A percentile compares a stretch with the other conserved stretches of the same genome.
phyloP scores from a whole-genome alignment of 1,284 basidiomycete genomes.

The Thelephora terrestris region DNA sequence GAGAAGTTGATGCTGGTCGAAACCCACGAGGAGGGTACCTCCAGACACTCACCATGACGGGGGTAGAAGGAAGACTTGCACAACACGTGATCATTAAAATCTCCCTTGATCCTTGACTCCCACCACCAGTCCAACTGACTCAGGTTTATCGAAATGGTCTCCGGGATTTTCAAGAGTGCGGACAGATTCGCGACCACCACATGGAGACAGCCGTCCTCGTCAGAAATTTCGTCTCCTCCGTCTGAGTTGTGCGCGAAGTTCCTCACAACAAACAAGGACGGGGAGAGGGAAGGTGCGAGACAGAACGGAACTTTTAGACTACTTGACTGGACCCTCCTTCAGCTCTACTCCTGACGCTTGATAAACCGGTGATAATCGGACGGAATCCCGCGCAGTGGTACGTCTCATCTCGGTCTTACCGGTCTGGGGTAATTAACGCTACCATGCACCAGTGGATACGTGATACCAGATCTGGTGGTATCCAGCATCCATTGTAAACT shows the following conservation, averaged over 20 bases:
- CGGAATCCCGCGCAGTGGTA: conserved; percentile 36
- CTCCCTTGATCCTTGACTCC: too few relatives aligned
- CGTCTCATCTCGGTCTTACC: neutral
- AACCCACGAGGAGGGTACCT: too few relatives aligned
- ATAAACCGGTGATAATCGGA: conserved; percentile 56
- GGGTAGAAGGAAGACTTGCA: too few relatives aligned
- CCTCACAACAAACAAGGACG: conserved; percentile 40
- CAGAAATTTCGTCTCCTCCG: neutral
- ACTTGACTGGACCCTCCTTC: conserved; percentile 1
- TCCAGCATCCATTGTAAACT: conserved; percentile 68
- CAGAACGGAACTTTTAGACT: neutral
- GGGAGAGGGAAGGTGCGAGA: conserved; percentile 44
- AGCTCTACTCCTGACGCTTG: conserved; percentile 39
- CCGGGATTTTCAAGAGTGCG: too few relatives aligned
- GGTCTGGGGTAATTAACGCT: neutral
- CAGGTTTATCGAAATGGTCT: too few relatives aligned
- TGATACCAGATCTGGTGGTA: conserved; percentile 40
- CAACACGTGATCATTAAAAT: too few relatives aligned
- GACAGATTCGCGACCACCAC: neutral
- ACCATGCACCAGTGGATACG: conserved; percentile 31
- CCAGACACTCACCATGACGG: too few relatives aligned
- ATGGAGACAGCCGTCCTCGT: neutral
- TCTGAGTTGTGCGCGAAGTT: conserved; percentile 56
- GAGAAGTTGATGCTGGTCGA: too few relatives aligned
- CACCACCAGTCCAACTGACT: too few relatives aligned